A percentile compares a stretch with the other conserved stretches of the same genome.
Evolutionary conservation across 202 grass and related monocot species (phyloP).

Genomic region (Dendrocalamus latiflorus): DNA sequence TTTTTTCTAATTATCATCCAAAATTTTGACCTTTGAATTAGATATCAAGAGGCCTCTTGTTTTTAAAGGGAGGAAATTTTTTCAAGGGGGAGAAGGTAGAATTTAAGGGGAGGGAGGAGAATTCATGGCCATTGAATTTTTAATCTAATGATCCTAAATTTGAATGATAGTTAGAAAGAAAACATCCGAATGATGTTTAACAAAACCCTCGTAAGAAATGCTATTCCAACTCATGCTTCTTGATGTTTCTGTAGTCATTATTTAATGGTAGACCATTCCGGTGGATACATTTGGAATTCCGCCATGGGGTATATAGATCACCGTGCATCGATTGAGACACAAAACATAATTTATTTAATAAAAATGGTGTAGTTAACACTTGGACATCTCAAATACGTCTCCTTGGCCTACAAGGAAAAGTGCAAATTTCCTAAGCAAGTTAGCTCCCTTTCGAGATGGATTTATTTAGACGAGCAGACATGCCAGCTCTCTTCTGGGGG

Average conservation of each 20-base stretch:
- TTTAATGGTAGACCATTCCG: background rate
- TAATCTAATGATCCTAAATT: too few relatives aligned
- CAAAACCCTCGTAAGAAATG: background rate
- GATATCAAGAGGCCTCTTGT: too few relatives aligned
- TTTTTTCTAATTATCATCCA: too few relatives aligned
- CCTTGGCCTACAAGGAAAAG: background rate
- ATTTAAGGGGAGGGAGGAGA: too few relatives aligned
- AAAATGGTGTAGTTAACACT: background rate
- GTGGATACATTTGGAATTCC: background rate
- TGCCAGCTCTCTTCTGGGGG: slow-evolving; percentile 27
- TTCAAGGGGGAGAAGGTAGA: too few relatives aligned
- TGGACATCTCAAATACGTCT: background rate
- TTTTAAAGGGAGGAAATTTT: too few relatives aligned
- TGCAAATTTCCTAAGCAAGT: background rate
- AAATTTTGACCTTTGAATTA: too few relatives aligned
- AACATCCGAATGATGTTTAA: too few relatives aligned
- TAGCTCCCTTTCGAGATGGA: background rate
- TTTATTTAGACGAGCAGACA: slow-evolving; percentile 8
- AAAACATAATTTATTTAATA: background rate
- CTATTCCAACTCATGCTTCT: background rate
- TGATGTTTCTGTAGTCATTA: background rate
- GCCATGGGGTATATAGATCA: background rate
- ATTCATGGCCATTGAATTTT: too few relatives aligned
- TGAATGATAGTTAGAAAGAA: too few relatives aligned
- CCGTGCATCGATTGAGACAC: background rate